Percentiles rank a stretch among this genome's conserved stretches.
phyloP scores from a whole-genome alignment of 2,329 filamentous ascomycete genomes.

The Apiospora sp. region DNA sequence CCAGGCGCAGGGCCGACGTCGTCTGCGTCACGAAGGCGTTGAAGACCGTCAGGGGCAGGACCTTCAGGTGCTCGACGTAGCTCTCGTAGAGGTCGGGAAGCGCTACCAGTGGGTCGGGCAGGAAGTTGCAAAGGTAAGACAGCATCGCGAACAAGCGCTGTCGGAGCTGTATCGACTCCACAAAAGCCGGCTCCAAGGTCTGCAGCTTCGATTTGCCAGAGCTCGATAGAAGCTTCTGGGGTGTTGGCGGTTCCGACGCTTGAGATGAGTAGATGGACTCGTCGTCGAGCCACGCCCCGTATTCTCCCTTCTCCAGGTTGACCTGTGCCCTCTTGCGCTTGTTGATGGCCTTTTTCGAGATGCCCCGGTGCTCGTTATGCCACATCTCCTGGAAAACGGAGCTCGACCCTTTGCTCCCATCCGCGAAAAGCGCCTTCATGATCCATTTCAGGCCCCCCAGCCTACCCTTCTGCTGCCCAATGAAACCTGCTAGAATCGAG shows the following conservation, averaged over 20 bases:
- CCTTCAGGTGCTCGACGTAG: conserved; percentile 63
- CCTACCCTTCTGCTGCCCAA: conserved; percentile 54
- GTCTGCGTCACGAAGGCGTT: conserved; percentile 56
- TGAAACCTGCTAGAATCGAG: conserved; percentile 69
- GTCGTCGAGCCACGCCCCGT: conserved; percentile 67
- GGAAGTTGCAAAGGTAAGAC: conserved; percentile 55
- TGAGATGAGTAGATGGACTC: conserved; percentile 56
- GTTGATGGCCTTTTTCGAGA: conserved; percentile 49
- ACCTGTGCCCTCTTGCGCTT: conserved; percentile 60
- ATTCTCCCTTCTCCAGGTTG: conserved; percentile 67
- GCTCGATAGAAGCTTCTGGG: conserved; percentile 44
- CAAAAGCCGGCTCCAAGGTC: conserved; percentile 49
- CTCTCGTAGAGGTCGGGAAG: conserved; percentile 66
- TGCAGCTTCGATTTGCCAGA: conserved; percentile 41
- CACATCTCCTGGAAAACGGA: conserved; percentile 72
- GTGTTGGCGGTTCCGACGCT: conserved; percentile 55
- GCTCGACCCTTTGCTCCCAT: conserved; percentile 62
- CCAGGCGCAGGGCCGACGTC: conserved; percentile 46
- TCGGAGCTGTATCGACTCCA: conserved; percentile 67
- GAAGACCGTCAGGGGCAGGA: conserved; percentile 66
- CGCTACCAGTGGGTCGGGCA: conserved; percentile 50
- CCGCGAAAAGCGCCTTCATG: conserved; percentile 72
- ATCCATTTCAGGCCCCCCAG: conserved; percentile 59
- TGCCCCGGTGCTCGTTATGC: conserved; percentile 66
- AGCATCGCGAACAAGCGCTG: conserved; percentile 69